phyloP scores from a whole-genome alignment of 495 filamentous ascomycete species.

The Hyaloscypha hepaticicola region DNA sequence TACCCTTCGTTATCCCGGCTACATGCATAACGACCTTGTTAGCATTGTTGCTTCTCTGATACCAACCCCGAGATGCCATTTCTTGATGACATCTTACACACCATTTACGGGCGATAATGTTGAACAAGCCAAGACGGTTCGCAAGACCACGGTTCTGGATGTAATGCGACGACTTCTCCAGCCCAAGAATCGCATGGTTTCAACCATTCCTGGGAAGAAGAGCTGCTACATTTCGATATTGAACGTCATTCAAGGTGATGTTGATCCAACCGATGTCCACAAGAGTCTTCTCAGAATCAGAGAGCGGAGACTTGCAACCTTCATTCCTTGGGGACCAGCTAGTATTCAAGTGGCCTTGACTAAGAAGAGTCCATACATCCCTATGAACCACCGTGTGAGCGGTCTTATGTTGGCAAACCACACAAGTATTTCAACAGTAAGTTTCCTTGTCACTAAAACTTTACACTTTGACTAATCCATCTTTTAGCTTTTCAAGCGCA shows the following conservation, averaged over 20 bases:
- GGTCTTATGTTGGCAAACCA: conserved; percentile 98
- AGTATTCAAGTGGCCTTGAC: conserved; percentile 96
- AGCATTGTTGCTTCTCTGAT: conserved; percentile 95
- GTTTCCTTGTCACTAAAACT: conserved; percentile 22
- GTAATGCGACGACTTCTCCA: conserved; percentile 95
- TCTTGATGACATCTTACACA: conserved; percentile 97
- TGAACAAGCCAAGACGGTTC: conserved; percentile 92
- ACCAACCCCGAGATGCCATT: conserved; percentile 93
- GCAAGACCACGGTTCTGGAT: conserved; percentile 96
- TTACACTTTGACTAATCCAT: conserved; percentile 18
- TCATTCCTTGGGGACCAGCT: conserved; percentile 98
- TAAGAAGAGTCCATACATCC: conserved; percentile 92
- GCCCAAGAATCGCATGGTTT: conserved; percentile 99
- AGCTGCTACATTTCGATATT: conserved; percentile 98
- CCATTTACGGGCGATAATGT: conserved; percentile 95
- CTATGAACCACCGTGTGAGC: conserved; percentile 87
- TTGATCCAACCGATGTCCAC: conserved; percentile 94
- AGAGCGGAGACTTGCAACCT: conserved; percentile 89
- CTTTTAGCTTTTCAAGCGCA: conserved; percentile 78
- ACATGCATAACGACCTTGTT: conserved; percentile 99
- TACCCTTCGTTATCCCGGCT: conserved; percentile 92
- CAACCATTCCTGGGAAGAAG: conserved; percentile 89
- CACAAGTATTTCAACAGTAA: conserved; percentile 87
- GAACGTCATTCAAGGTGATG: conserved; percentile 98
- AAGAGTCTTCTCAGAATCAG: conserved; percentile 96